phyloP scores from a whole-genome alignment of 2,329 filamentous ascomycete genomes.

The Colletotrichum brevisporum region DNA sequence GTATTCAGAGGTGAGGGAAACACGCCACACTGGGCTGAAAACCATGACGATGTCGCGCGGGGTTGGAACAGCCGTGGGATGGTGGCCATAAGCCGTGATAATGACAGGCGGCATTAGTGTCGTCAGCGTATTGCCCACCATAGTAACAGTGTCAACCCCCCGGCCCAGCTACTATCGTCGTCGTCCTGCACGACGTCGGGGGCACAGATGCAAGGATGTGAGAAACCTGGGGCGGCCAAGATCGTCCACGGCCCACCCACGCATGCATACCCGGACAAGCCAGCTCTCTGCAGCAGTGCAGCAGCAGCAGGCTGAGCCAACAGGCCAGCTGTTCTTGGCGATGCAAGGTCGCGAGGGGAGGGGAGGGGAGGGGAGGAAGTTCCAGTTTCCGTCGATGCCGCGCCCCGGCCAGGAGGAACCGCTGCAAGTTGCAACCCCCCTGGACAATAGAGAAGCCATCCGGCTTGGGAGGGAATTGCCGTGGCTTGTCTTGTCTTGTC shows the following conservation, averaged over 20 bases:
- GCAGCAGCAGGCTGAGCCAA: constrained; percentile 1
- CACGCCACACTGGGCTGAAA: neutral
- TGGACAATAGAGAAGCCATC: neutral
- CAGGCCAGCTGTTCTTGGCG: constrained; percentile 31
- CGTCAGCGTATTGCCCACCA: neutral
- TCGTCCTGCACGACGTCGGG: constrained; percentile 30
- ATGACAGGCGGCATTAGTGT: neutral
- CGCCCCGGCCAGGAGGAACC: constrained; percentile 24
- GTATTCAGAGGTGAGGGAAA: neutral
- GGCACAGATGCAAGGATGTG: constrained; percentile 25
- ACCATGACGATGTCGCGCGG: constrained; percentile 11
- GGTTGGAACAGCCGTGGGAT: neutral
- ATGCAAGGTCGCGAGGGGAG: constrained; percentile 19
- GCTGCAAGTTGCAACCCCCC: constrained; percentile 5
- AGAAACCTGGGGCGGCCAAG: constrained; percentile 40
- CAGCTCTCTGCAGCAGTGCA: constrained; percentile 17
- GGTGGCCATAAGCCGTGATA: neutral
- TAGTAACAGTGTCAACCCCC: neutral
- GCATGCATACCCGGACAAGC: constrained; percentile 24
- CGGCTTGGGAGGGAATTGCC: neutral
- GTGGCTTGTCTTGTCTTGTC: constrained; percentile 10
- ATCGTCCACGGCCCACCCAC: constrained; percentile 35
- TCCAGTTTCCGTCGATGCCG: constrained; percentile 25
- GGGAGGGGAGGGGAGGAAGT: too few species aligned
- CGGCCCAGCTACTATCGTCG: constrained; percentile 2